Evolutionary conservation across 306 rosid genomes (phyloP), one percentile per base, ranked within the genome.

Genomic region (Begonia masoniana): DNA sequence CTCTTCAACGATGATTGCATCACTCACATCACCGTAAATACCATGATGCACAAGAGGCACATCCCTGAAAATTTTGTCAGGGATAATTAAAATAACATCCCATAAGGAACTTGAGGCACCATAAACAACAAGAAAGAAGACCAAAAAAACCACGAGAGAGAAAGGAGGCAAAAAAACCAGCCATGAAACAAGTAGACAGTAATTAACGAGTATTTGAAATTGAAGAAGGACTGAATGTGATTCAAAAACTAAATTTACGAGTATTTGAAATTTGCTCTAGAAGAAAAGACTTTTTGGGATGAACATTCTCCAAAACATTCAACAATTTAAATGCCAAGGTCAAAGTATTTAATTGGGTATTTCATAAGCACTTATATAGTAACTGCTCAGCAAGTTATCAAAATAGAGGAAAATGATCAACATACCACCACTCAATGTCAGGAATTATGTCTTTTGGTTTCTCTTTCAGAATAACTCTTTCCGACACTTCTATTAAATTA

Each of bases 401-500:
- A 4, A 52, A 51, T 43, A 52, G 13, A 63, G 51, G 47, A 26
- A 62, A 47, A 16, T 14, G 19, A 76, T 47, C 68, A 66, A 66
- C 91, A 69, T 82, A 89, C 97, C 97, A 89, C 95, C 95, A 89
- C 80, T 89, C 97, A 62, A 69, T 71, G 35, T 89, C 95, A 43
- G 97, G 97, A 70, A 89, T 82, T 54, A 76, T 83, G 16, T 89
- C 95, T 82, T 76, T 85, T 11, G 74, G 79, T 56, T 82, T 89
- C 69, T 82, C 97, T 74, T 89, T 89, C 43, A 74, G 74, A 13
- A 78, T 71, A 45, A 85, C 82, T 77, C 97, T 78, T 82, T 82
- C 94, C 14, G 85, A 78, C 51, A 89, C 78, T 67, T 85, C 95
- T 51, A 89, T 89, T 70, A 89, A 78, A 73, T 89, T 89, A 4